Base-by-base conservation (phyloP, 129 eudicot species). In the Smallanthus sonchifolius region DNA sequence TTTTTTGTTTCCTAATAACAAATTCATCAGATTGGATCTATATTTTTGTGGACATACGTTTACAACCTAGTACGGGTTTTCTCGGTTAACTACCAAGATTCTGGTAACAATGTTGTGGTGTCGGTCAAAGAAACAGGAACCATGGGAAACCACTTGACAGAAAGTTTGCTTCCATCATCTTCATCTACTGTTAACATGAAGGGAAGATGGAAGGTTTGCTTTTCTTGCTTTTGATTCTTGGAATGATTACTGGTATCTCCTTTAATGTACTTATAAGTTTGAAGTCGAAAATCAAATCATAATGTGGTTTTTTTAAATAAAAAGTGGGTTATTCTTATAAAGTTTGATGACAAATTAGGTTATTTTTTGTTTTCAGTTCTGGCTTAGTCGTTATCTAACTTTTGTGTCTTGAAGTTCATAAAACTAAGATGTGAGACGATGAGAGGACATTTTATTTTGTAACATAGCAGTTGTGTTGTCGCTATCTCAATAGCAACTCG, bases 21-120 rank as follows among this genome's bases (percentile, higher is more conserved):
- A 38, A 6, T 19, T 63, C 51, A 73, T 34, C 85, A 87, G 92
- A 68, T 84, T 7, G 92, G 92, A 20, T 81, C 85, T 3, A 30
- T 87, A 16, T 84, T 28, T 54, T 38, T 87, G 16, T 87, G 89
- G 92, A 44, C 84, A 9, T 87, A 79, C 11, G 81, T 66, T 13
- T 87, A 84, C 79, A 87, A 87, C 83, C 70, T 90, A 17, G 79
- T 90, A 47, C 78, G 94, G 10, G 38, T 79, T 35, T 85, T 71
- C 36, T 68, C 63, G 17, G 39, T 76, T 35, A 75, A 57, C 11
- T 68, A 47, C 6, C 44, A 44, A 49, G 51, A 38, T 61, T 44
- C 73, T 5, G 6, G 37, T 9, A 73, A 49, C 62, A 47, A 48
- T 2, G 76, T 37, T 6, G 60, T 49, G 16, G 24, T 45, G 68